Evolutionary conservation across 192 early-diverging fungal species (phyloP).

Genomic region (Phycomyces nitens): DNA sequence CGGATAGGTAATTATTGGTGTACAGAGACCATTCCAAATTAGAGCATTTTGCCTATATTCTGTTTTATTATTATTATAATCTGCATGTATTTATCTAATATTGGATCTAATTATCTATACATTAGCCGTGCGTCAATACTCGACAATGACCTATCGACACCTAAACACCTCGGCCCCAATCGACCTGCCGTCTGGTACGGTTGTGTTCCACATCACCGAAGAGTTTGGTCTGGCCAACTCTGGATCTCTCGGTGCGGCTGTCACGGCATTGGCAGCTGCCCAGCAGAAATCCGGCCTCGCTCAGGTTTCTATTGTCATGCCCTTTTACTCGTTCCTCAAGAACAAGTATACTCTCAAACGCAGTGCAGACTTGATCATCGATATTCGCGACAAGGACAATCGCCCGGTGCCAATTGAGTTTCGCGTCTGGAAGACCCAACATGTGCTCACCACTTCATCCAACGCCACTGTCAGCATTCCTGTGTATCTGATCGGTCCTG

Average conservation of each 20-base stretch:
- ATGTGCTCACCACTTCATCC: constrained; percentile 4
- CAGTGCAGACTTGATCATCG: constrained; percentile 30
- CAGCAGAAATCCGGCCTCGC: constrained; percentile 37
- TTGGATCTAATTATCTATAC: neutral
- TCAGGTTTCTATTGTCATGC: constrained; percentile 53
- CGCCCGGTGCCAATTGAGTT: constrained; percentile 36
- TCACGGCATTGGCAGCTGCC: constrained; percentile 46
- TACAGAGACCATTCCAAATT: neutral
- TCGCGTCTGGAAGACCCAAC: constrained; percentile 36
- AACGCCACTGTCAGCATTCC: constrained; percentile 17
- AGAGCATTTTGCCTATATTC: neutral
- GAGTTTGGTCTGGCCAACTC: constrained; percentile 52
- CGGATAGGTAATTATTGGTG: constrained; percentile 26
- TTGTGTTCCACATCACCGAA: constrained; percentile 56
- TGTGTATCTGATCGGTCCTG: constrained; percentile 55
- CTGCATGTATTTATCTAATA: neutral
- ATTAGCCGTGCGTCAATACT: constrained; percentile 43
- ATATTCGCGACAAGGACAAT: constrained; percentile 36
- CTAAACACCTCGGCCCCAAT: constrained; percentile 32
- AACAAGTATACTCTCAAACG: constrained; percentile 6
- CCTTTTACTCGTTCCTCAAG: constrained; percentile 49
- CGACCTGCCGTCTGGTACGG: constrained; percentile 35
- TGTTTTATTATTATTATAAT: constrained; percentile 4
- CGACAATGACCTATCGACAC: constrained; percentile 43
- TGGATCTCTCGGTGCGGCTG: constrained; percentile 48